A percentile compares a stretch with the other conserved stretches of the same genome.
These are phyloP conservation scores for Tylopilus plumbeoviolaceoides DNA, from an alignment of 768 basidiomycete genomes.

Conservation along the genomic window DNA sequence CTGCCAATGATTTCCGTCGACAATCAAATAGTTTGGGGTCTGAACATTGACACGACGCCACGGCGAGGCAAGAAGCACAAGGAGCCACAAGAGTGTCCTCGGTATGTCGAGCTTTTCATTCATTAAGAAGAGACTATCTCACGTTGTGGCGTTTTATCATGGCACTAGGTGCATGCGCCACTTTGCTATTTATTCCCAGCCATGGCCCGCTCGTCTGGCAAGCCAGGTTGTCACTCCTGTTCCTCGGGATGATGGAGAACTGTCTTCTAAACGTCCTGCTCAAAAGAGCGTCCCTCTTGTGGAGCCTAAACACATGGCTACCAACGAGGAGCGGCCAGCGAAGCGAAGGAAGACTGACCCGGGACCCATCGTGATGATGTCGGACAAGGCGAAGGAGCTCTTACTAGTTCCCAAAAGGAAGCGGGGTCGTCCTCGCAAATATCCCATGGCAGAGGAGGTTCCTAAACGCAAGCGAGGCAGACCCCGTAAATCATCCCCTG, in stretches of 20 bases:
- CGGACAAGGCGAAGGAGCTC: slow-evolving; percentile 32
- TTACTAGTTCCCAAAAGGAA: slow-evolving; percentile 30
- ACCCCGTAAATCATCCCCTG: slow-evolving; percentile 30
- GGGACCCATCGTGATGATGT: slow-evolving; percentile 27
- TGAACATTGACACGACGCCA: slow-evolving; percentile 45
- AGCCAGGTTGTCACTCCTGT: slow-evolving; percentile 42
- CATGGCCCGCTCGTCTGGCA: slow-evolving; percentile 66
- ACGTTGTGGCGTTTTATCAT: slow-evolving; percentile 13
- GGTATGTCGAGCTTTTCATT: slow-evolving; percentile 44
- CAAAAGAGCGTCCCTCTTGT: slow-evolving; percentile 47
- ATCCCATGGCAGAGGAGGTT: slow-evolving; percentile 28
- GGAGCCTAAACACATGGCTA: slow-evolving; percentile 52
- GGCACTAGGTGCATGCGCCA: slow-evolving; percentile 69
- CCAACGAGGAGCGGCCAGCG: slow-evolving; percentile 36
- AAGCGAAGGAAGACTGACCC: slow-evolving; percentile 51
- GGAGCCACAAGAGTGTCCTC: slow-evolving; percentile 66
- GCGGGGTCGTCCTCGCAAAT: slow-evolving; percentile 33
- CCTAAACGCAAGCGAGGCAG: slow-evolving; percentile 35
- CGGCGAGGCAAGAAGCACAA: slow-evolving; percentile 52
- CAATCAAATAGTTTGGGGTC: slow-evolving; percentile 71
- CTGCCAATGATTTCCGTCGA: slow-evolving; percentile 76
- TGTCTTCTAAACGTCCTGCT: slow-evolving; percentile 44
- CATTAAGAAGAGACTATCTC: slow-evolving; percentile 10
- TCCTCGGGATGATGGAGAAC: slow-evolving; percentile 42
- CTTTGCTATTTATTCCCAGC: slow-evolving; percentile 65